Base-by-base conservation (phyloP, 2,329 filamentous ascomycete species). In the Hypomyces rosellus region DNA sequence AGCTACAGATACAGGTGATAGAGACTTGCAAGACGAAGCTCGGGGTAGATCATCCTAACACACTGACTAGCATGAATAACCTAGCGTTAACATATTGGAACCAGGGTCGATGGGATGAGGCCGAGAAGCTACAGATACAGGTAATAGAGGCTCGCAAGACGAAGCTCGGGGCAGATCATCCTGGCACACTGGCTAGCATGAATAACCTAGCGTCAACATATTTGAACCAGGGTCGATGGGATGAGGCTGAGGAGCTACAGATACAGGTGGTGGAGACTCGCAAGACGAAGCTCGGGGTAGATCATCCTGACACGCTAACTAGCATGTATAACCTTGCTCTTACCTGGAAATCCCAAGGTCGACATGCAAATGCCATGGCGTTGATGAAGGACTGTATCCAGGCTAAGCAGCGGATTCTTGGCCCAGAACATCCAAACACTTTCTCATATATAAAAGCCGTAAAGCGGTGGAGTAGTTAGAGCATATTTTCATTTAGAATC, bases 171-270 rank as follows among this genome's bases (percentile, higher is more conserved):
- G 34, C 34, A 37, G 38, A 20, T 40, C 20, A 43, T 30, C 42
- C 33, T 42, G 25, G 45, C 25, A 46, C 42, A 52, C 46, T 51
- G 39, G 46, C 30, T 38, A 42, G 48, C 41, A 48, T 49, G 45
- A 30, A 37, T 34, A 52, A 55, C 41, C 34, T 52, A 6, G 50
- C 50, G 4, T 54, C 63, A 30, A 51, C 43, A 18, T 46, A 50
- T 14, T 2, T 16, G 42, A 3, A 45, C 42, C 42, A 45, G 14
- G 42, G 42, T n/a, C 42, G 42, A 20, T 15, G 42, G 42, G 42
- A 45, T 12, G 42, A 45, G 42, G 42, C 42, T 12, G 42, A 45
- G 42, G 34, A 34, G 22, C 42, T 45, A 45, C 25, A 34, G 42
- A 25, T 45, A 25, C 42, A 45, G 13, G 42, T 45, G 25, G 34